Base-by-base conservation (phyloP, 441 rosid species). In the Manihot esculenta region DNA sequence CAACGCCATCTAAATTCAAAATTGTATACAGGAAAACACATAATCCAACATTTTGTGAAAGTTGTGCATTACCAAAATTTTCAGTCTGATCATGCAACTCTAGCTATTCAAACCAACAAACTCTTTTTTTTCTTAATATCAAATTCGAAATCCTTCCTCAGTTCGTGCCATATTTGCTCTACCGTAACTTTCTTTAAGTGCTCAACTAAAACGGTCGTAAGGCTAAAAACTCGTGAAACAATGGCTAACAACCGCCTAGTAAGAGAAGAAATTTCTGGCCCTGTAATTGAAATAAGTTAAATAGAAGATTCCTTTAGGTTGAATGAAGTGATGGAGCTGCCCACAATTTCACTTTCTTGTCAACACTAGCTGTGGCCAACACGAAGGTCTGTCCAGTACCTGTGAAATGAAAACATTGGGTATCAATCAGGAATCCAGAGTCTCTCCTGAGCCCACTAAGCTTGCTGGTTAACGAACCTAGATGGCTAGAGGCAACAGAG, bases 311-410 rank as follows among this genome's bases (percentile, higher is more conserved):
- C 24, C 60, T 54, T 76, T 68, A 70, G 8, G 68, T 55, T 47
- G 72, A 23, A 20, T 63, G 61, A 56, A 73, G 80, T 6, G 86
- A 77, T 44, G 98, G 96, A 67, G 89, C 88, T 64, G 82, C 89
- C 98, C 99, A 94, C 63, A 94, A 77, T 85, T 90, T 94, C 72
- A 94, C 96, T 77, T 90, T 94, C 84, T 94, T 90, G 89, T 94
- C 99, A 51, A 70, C 83, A 50, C 96, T 80, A 50, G 97, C 78
- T 13, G 98, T 88, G 18, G 88, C 99, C 69, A 94, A 84, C 65
- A 94, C 78, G 77, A 77, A 62, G 54, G 57, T 84, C 69, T 75
- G 68, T 38, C 70, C 75, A 64, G 82, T 83, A 64, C 96, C 99
- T 92, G 88, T 61, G 77, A 59, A 71, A 76, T 69, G 77, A 62